Percentiles rank a stretch among this genome's conserved stretches.
phyloP scores from a whole-genome alignment of 176 grass and related monocot species.

The Dactylis glomerata region DNA sequence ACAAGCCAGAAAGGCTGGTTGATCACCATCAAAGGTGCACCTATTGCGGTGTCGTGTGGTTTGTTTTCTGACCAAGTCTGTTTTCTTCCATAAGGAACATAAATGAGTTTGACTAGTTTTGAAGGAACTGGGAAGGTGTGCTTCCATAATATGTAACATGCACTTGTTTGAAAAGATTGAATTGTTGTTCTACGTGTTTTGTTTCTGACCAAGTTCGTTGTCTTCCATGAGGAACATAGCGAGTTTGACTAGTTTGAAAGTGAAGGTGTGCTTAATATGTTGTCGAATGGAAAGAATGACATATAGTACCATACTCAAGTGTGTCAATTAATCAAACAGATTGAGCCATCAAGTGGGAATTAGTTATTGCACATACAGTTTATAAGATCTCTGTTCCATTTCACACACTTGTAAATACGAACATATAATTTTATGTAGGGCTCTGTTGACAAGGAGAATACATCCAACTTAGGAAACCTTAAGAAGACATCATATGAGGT shows the following conservation, averaged over 20 bases:
- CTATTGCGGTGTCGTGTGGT: neutral
- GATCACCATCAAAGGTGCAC: neutral
- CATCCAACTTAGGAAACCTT: constrained; percentile 32
- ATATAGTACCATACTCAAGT: neutral
- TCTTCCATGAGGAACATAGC: neutral
- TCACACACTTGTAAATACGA: neutral
- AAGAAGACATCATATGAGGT: constrained; percentile 44
- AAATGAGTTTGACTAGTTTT: constrained; percentile 16
- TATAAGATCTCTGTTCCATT: neutral
- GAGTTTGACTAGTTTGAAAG: constrained; percentile 21
- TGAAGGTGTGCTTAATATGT: neutral
- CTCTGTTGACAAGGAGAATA: constrained; percentile 40
- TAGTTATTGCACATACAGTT: neutral
- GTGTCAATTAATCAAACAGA: neutral
- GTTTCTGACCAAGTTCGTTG: neutral
- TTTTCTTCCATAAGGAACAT: neutral
- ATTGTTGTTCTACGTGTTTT: neutral
- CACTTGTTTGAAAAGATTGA: neutral
- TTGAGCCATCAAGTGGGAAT: constrained; percentile 4
- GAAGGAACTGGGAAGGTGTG: constrained; percentile 3
- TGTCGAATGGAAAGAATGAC: neutral
- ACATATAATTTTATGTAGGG: constrained; percentile 26
- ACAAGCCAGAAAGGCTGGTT: neutral
- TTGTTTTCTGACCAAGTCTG: neutral
- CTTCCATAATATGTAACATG: neutral